Evolutionary conservation across 2,329 filamentous ascomycete species (phyloP), one percentile per base, ranked within the genome.

Genomic region (Knoxdaviesia capensis): DNA sequence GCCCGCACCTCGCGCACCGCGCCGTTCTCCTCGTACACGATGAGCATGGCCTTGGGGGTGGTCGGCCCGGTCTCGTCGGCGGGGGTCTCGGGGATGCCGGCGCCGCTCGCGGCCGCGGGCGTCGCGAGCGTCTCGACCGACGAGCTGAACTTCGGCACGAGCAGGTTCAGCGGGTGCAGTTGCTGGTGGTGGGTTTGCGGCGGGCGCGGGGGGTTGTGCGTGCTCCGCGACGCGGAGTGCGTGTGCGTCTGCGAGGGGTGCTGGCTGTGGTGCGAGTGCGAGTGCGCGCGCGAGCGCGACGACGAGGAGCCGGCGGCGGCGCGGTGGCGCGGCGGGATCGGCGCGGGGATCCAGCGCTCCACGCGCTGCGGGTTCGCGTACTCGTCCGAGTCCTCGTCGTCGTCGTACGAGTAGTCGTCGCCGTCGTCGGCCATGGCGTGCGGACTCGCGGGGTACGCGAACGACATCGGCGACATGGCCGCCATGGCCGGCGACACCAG

Each of bases 31-130:
- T 45, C 45, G 6, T 41, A 40, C 10, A 47, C 33, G 7, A 45
- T 11, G 5, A 46, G 41, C 53, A 57, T 55, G 4, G 54, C 54
- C 30, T 49, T 55, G 1, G 55, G 54, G 0, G 55, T 58, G 5
- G 39, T 46, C 1, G 55, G 53, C 7, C 54, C 51, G 29, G 42
- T 41, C 20, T 43, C 37, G 7, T 36, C 11, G 36, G 36, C n/a
- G 41, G 40, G 33, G 33, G 38, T 11, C 43, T 20, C 28, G 31
- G 34, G 4, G 43, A 39, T 6, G 44, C 44, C 6, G 44, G 44
- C 31, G 44, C 44, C 36, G 28, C 42, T 43, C 31, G 40, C 35
- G 10, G 38, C 44, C n/a, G 39, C 41, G 4, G 44, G 44, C 7
- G 44, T 46, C 7, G 40, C 39, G 20, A 46, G 31, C 20, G 44